Base-by-base conservation (phyloP, 805 yeast genomes). In the Lachancea cidri region DNA sequence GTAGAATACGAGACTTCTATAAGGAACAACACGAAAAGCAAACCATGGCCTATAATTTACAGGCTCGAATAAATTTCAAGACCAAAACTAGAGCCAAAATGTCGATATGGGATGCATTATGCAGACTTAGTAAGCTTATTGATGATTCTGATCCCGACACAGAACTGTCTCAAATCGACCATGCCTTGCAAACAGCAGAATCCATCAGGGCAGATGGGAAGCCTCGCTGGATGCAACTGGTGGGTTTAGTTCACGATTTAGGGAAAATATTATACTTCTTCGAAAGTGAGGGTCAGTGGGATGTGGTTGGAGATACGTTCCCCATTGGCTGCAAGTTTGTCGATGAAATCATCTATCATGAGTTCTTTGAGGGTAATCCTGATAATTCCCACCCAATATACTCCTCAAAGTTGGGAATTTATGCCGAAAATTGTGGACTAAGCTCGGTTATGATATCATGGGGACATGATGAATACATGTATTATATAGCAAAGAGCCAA, bases 391-490 rank as follows among this genome's bases (percentile, higher is more conserved):
- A 81, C 50, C 86, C 86, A 4, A 66, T 81, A 30, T 81, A 81
- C 57, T 75, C 74, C 39, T 70, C 83, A 15, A 79, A 80, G 55
- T 77, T 71, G 55, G 88, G 88, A 3, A 76, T 81, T 24, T 81
- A 81, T 54, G 71, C 76, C 22, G 74, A 72, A 29, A 69, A 75
- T 44, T 80, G 86, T 58, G 88, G 88, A 0, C 58, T 81, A 27
- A 83, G 77, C 44, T 76, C 77, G 31, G 84, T 81, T 19, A 79
- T 81, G 83, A 59, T 81, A 32, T 77, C 84, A 42, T 81, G 86
- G 87, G 88, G 88, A 4, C 88, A 81, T 53, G 88, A 81, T 57
- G 88, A 81, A 54, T 81, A 81, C 60, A 79, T 81, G 84, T 81
- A 80, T 49, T 85, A 81, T 53, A 66, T 81, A 24, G 85, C 85